These are phyloP conservation scores for Neurospora terricola DNA, from an alignment of 495 filamentous ascomycete genomes.

Conservation along the genomic window DNA sequence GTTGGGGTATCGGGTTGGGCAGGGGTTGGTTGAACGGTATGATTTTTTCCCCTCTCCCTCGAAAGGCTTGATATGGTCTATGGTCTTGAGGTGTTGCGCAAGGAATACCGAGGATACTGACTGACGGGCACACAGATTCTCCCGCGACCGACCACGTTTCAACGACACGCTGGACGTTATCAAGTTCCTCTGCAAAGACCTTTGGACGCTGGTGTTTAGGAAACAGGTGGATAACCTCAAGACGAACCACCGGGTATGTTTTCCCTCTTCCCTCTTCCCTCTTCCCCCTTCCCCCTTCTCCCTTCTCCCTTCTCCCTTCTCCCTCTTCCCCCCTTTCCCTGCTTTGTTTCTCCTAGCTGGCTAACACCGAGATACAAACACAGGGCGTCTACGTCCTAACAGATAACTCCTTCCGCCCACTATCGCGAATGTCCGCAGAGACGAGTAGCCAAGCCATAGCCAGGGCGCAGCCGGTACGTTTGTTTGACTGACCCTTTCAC, in stretches of 20 bases:
- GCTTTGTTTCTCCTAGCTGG: neutral
- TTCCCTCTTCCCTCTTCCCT: neutral
- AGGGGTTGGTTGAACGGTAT: slow-evolving; percentile 87
- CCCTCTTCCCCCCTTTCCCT: too few relatives aligned
- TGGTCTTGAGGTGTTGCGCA: neutral
- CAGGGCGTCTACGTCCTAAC: slow-evolving; percentile 93
- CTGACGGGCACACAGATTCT: slow-evolving; percentile 52
- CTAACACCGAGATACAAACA: neutral
- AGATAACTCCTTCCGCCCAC: slow-evolving; percentile 84
- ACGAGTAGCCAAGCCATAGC: slow-evolving; percentile 58
- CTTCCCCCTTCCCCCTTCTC: too few relatives aligned
- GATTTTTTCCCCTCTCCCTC: slow-evolving; percentile 14
- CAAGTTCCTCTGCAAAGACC: slow-evolving; percentile 96
- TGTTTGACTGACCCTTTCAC: slow-evolving; percentile 1
- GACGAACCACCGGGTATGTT: slow-evolving; percentile 80
- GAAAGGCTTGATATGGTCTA: neutral
- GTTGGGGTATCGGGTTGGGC: slow-evolving; percentile 83
- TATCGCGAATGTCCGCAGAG: slow-evolving; percentile 76
- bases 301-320: neutral
- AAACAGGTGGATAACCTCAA: slow-evolving; percentile 98
- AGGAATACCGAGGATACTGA: neutral
- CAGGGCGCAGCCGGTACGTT: slow-evolving; percentile 69
- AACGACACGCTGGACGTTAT: slow-evolving; percentile 82
- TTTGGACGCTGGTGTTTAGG: slow-evolving; percentile 87
- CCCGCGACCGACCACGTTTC: slow-evolving; percentile 76